Conservation (phyloP, 805 yeast genomes). For the Cyberlindnera mycetangii region DNA sequence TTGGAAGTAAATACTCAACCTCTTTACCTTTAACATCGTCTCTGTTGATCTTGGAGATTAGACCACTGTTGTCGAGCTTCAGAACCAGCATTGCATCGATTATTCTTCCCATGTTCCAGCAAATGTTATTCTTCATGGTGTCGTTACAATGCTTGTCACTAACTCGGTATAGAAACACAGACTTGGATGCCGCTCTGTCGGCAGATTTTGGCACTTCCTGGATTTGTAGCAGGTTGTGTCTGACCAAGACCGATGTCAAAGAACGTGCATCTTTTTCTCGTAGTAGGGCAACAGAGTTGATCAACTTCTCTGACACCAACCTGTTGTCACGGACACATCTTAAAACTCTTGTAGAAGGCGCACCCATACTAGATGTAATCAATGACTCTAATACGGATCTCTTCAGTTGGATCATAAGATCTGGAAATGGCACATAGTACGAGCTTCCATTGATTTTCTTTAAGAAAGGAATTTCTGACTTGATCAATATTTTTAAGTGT, state of each 20-base stretch:
- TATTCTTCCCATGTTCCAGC: constrained; percentile 45
- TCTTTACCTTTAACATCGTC: constrained; percentile 88
- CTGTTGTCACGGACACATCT: constrained; percentile 71
- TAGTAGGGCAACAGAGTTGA: constrained; percentile 71
- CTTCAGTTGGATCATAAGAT: constrained; percentile 44
- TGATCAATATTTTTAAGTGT: constrained; percentile 68
- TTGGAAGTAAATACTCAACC: constrained; percentile 64
- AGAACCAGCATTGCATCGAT: constrained; percentile 51
- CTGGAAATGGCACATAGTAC: constrained; percentile 61
- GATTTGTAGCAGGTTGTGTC: constrained; percentile 71
- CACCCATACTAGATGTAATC: constrained; percentile 60
- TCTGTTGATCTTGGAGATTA: constrained; percentile 78
- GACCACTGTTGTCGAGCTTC: constrained; percentile 58
- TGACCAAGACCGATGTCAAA: constrained; percentile 61
- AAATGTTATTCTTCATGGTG: constrained; percentile 44
- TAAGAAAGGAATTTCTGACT: constrained; percentile 57
- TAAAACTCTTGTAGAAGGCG: constrained; percentile 65
- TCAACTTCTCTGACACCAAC: constrained; percentile 79
- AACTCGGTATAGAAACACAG: constrained; percentile 78
- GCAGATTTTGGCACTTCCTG: constrained; percentile 93
- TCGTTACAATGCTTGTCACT: constrained; percentile 50
- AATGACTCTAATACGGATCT: constrained; percentile 53
- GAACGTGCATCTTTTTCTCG: constrained; percentile 75
- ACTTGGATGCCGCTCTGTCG: constrained; percentile 87
- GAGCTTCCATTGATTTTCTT: constrained; percentile 52